phyloP scores from a whole-genome alignment of 345 rosid genomes.

The Adansonia digitata region DNA sequence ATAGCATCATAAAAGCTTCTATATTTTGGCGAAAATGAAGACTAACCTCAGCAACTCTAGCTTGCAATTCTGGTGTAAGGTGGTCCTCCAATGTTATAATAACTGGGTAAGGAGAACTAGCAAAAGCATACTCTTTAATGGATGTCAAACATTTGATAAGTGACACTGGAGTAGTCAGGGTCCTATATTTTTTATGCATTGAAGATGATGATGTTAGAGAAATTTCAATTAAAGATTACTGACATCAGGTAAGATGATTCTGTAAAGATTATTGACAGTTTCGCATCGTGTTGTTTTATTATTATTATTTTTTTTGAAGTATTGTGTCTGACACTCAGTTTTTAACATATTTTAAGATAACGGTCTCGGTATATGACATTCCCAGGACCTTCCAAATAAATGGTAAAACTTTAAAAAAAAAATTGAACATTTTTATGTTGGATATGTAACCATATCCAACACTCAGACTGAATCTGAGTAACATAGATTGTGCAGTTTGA shows the following conservation, averaged over 20 bases:
- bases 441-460: too few species aligned
- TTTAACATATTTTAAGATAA: too few species aligned
- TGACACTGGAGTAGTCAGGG: conserved; percentile 75
- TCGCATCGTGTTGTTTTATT: too few species aligned
- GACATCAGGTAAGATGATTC: neutral
- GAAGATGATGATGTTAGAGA: neutral
- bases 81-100: conserved; percentile 93
- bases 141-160: conserved; percentile 71
- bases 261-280: neutral
- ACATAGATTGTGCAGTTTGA: too few species aligned
- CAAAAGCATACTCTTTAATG: conserved; percentile 72
- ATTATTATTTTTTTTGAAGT: too few species aligned
- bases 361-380: too few species aligned
- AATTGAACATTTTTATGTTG: too few species aligned
- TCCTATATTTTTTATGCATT: conserved; percentile 39
- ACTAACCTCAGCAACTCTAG: conserved; percentile 80
- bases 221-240: neutral
- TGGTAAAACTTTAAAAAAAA: too few species aligned
- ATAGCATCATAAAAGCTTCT: too few species aligned
- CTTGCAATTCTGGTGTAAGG: conserved; percentile 85
- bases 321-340: too few species aligned
- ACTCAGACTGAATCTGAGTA: too few species aligned
- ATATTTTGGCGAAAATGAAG: neutral
- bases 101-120: conserved; percentile 74
- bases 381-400: too few species aligned